Evolutionary conservation across 1,284 basidiomycete genomes (phyloP).

Genomic region (Melampsora larici-populina): DNA sequence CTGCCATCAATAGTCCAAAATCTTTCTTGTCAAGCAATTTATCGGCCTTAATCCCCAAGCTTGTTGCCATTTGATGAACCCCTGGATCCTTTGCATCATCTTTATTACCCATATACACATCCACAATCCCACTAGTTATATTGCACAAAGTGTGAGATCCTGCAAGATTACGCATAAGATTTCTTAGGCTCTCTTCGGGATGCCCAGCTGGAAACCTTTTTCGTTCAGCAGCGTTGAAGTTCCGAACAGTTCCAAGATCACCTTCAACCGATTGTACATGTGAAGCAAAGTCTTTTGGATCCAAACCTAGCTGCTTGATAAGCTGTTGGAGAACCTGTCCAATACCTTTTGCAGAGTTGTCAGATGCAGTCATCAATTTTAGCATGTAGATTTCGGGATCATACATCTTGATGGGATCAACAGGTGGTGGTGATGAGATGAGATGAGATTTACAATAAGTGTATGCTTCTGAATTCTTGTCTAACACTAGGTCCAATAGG

Average conservation of each 20-base stretch:
- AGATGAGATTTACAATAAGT: neutral
- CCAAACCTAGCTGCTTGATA: neutral
- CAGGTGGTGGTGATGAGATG: neutral
- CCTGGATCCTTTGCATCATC: neutral
- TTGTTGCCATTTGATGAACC: neutral
- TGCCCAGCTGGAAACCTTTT: neutral
- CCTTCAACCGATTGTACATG: constrained; percentile 16
- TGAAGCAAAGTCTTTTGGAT: neutral
- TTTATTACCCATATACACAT: constrained; percentile 7
- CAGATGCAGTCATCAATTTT: constrained; percentile 20
- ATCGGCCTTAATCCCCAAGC: neutral
- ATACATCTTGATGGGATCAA: constrained; percentile 1
- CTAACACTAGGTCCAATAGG: neutral
- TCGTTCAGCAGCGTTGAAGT: neutral
- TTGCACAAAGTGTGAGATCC: constrained; percentile 20
- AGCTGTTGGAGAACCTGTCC: constrained; percentile 19
- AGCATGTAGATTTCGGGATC: neutral
- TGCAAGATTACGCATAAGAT: constrained; percentile 7
- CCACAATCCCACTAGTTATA: constrained; percentile 8
- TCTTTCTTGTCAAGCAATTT: constrained; percentile 19
- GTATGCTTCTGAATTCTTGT: neutral
- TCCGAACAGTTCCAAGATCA: constrained; percentile 21
- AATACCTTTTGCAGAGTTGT: constrained; percentile 26
- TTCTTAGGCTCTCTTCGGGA: neutral
- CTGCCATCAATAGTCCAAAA: neutral